These are phyloP conservation scores for Auriscalpium orientale DNA, from an alignment of 768 basidiomycete species.

Conservation along the genomic window DNA sequence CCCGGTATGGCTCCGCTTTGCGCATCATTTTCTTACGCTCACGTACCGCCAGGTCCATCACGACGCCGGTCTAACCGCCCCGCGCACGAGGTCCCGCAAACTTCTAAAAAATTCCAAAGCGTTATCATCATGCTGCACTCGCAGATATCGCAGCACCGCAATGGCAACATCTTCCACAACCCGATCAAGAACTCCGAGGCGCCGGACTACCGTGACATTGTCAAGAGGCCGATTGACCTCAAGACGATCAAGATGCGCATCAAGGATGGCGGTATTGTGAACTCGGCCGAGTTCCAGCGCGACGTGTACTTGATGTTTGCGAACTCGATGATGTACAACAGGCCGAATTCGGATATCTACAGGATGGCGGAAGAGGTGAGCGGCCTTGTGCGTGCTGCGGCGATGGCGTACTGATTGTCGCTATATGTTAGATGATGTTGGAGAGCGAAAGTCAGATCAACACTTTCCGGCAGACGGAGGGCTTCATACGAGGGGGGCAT, in stretches of 20 bases:
- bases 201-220: slow-evolving; percentile 85
- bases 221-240: slow-evolving; percentile 92
- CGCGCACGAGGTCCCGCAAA: slow-evolving; percentile 18
- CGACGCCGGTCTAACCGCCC: slow-evolving; percentile 19
- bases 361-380: slow-evolving; percentile 88
- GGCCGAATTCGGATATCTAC: slow-evolving; percentile 78
- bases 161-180: slow-evolving; percentile 85
- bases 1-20: slow-evolving; percentile 18
- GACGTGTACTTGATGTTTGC: slow-evolving; percentile 93
- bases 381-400: neutral
- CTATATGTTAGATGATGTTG: slow-evolving; percentile 55
- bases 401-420: neutral
- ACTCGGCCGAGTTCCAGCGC: slow-evolving; percentile 80
- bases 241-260: slow-evolving; percentile 86
- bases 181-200: slow-evolving; percentile 87
- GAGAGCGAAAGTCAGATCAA: slow-evolving; percentile 63
- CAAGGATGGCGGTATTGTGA: slow-evolving; percentile 75
- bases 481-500: slow-evolving; percentile 27
- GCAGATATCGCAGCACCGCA: slow-evolving; percentile 77
- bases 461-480: slow-evolving; percentile 71
- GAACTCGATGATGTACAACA: slow-evolving; percentile 96
- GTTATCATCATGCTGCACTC: slow-evolving; percentile 77
- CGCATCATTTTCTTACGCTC: neutral
- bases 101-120: slow-evolving; percentile 69
- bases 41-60: slow-evolving; percentile 11